Evolutionary conservation across 139 green algal genomes (phyloP).

Genomic region (Micromonas commoda): DNA sequence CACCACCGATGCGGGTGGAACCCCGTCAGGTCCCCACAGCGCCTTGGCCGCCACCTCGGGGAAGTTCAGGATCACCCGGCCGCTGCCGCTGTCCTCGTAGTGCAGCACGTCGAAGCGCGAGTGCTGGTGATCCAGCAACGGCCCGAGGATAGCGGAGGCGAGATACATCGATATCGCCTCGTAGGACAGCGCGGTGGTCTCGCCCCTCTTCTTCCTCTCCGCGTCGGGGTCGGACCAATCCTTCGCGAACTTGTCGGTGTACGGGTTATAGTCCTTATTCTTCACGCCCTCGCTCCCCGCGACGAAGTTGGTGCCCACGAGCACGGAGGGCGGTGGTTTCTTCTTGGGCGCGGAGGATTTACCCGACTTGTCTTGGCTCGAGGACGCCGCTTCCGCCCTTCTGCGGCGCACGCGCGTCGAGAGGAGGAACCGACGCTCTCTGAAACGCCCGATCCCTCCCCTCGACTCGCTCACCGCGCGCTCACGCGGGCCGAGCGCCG

Average conservation of each 20-base stretch:
- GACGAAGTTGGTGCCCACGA: neutral
- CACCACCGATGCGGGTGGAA: neutral
- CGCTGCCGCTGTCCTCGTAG: constrained; percentile 41
- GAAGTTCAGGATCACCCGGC: neutral
- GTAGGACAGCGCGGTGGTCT: neutral
- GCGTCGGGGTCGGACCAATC: too few species aligned
- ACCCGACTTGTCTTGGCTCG: too few species aligned
- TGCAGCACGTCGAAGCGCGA: constrained; percentile 51
- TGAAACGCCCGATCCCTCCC: too few species aligned
- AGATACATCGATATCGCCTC: constrained; percentile 32
- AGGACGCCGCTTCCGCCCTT: too few species aligned
- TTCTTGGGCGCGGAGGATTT: too few species aligned
- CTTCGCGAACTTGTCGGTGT: too few species aligned
- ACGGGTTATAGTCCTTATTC: neutral
- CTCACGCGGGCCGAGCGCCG: too few species aligned
- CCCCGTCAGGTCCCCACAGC: neutral
- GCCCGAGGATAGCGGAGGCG: constrained; percentile 46
- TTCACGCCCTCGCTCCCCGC: neutral
- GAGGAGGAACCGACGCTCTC: too few species aligned
- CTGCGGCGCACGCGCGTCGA: too few species aligned
- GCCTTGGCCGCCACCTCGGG: neutral
- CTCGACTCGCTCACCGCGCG: too few species aligned
- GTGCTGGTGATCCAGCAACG: constrained; percentile 57
- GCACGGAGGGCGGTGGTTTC: neutral
- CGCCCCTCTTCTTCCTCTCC: neutral